A percentile compares a stretch with the other conserved stretches of the same genome.
phyloP scores from a whole-genome alignment of 257 asterid genomes.

The Nemophila menziesii region DNA sequence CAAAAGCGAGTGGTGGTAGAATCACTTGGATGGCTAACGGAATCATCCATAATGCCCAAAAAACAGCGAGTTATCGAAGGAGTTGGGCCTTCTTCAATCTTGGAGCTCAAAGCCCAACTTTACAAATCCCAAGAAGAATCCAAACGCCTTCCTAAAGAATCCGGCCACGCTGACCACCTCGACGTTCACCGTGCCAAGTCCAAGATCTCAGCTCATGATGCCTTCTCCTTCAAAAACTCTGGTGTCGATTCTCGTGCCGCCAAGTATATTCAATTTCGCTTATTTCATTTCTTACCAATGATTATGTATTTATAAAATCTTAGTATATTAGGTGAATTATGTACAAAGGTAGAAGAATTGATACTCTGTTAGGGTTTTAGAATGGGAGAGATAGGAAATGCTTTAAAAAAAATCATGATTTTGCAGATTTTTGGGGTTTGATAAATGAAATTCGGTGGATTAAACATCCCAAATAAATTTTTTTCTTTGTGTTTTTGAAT shows the following conservation, averaged over 20 bases:
- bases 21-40: slow-evolving; percentile 97
- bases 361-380: background rate
- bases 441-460: too few relatives aligned
- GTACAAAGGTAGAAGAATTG: background rate
- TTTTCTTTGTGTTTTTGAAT: background rate
- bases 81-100: slow-evolving; percentile 83
- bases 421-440: background rate
- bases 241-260: slow-evolving; percentile 83
- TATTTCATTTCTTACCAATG: background rate
- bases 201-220: slow-evolving; percentile 43
- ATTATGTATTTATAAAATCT: too few relatives aligned
- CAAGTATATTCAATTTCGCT: slow-evolving; percentile 35
- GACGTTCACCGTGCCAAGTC: slow-evolving; percentile 82
- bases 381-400: background rate
- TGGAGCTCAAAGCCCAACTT: slow-evolving; percentile 91
- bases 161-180: slow-evolving; percentile 42
- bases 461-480: too few relatives aligned
- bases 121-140: slow-evolving; percentile 87
- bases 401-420: background rate
- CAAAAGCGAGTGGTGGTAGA: slow-evolving; percentile 57
- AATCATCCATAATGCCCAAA: slow-evolving; percentile 91
- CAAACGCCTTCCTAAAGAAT: slow-evolving; percentile 65
- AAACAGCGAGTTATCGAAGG: slow-evolving; percentile 83
- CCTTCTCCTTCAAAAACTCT: slow-evolving; percentile 45
- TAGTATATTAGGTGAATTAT: background rate